Base-by-base conservation (phyloP, 2,329 filamentous ascomycete species). In the Sporothrix mexicana region DNA sequence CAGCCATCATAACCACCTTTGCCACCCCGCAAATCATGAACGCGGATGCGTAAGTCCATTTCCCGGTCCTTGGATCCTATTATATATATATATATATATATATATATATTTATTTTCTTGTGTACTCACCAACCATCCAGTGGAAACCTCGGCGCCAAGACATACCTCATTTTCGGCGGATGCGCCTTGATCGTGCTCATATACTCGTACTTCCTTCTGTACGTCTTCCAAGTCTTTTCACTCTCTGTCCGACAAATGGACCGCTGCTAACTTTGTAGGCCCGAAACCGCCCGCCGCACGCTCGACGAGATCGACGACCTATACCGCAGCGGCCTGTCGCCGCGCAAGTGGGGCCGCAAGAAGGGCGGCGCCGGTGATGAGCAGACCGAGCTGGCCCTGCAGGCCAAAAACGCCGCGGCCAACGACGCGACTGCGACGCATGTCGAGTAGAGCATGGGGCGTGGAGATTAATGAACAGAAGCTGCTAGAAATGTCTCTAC, bases 281-380 rank as follows among this genome's bases (percentile, higher is more conserved):
- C 55, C 10, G 55, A 30, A 25, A 57, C 23, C 9, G 55, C 55
- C 3, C 55, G 13, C 9, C 23, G 55, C 23, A 57, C 55, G 6
- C 55, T 57, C 9, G 55, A 57, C 10, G 55, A 57, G 23, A 57
- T 30, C 30, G 55, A 30, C 3, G 55, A 57, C 23, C 23, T 57
- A 23, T 57, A 57, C 23, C 23, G 55, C 12, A 10, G 23, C 10
- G 55, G 55, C 6, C 9, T 57, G 3, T 15, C 23, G 23, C 55
- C 55, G 55, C 55, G 55, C 23, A 57, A 57, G 23, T 57, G 55
- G 55, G 55, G 55, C 23, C 23, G 55, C 23, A 57, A 57, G 55
- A 57, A 57, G 23, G 30, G 13, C 9, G n/a, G n/a, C 51, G 51
- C n/a, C 51, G 20, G 8, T 5, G 15, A 2, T 9, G 20, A n/a